Evolutionary conservation across 306 rosid genomes (phyloP), one percentile per base, ranked within the genome.

Genomic region (Cicer pinnatifidum): DNA sequence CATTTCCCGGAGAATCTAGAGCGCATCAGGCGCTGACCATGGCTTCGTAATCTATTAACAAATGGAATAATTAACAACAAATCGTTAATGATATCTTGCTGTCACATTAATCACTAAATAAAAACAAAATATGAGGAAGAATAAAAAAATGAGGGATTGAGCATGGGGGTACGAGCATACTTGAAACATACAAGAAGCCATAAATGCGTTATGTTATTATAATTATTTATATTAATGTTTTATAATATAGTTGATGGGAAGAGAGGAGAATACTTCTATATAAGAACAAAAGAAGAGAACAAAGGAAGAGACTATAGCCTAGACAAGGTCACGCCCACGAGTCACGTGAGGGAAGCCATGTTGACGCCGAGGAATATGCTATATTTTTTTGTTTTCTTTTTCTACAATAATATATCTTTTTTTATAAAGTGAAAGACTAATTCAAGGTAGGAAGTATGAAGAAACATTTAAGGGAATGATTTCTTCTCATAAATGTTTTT

Each of bases 11-110:
- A 94, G 96, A 88, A 94, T 91, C 97, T 88, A 87, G 97, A 91
- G 97, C 99, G 99, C 93, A 94, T 90, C 88, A 86, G 92, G 90
- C 96, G 99, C 99, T 94, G 99, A 94, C 97, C 97, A n/a, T 66
- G 88, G 84, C 85, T 86, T 86, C 84, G 77, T 81, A 85, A 89
- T 84, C 82, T 80, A 87, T 87, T 84, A 84, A 85, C 73, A 79
- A 82, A 82, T 74, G 33, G 78, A 38, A 79, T 84, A 82, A 76
- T 9, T 5, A 56, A 57, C 9, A 38, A 46, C 41, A 60, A 28
- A 62, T 71, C 73, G 47, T 67, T 56, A 70, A 75, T 41, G 84
- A 82, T 81, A 19, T 65, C 78, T 85, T 85, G 84, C 74, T 89
- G 85, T 84, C 80, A 77, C 75, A 80, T 73, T 83, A 66, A 78